Conservation (phyloP, 345 rosid species). For the Aquilaria malaccensis region DNA sequence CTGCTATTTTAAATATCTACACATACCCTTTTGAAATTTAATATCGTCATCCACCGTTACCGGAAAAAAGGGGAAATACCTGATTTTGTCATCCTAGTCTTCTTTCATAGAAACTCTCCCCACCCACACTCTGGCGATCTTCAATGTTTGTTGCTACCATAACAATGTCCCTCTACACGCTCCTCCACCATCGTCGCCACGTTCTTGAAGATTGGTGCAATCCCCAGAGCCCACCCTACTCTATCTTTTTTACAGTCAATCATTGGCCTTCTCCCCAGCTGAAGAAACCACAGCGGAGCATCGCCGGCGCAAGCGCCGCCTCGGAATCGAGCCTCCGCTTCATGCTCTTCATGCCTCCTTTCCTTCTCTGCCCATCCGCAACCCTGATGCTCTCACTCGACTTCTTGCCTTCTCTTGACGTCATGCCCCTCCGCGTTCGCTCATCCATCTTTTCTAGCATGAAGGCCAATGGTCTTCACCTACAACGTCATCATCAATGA, state of each 20-base stretch:
- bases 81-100: too few species aligned
- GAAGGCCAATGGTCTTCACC: constrained; percentile 91
- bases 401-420: constrained; percentile 86
- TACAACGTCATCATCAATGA: constrained; percentile 69
- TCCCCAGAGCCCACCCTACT: constrained; percentile 1
- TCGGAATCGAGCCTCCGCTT: constrained; percentile 90
- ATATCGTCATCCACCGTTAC: too few species aligned
- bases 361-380: constrained; percentile 56
- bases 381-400: constrained; percentile 93
- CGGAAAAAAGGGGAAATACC: too few species aligned
- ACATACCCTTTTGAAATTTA: too few species aligned
- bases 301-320: constrained; percentile 87
- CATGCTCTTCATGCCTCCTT: constrained; percentile 71
- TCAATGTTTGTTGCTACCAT: too few species aligned
- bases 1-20: too few species aligned
- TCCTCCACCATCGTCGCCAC: constrained; percentile 23
- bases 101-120: too few species aligned
- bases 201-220: constrained; percentile 16
- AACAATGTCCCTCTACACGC: constrained; percentile 45
- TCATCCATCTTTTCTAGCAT: constrained; percentile 58
- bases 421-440: constrained; percentile 78
- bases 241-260: constrained; percentile 27
- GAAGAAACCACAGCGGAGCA: constrained; percentile 98
- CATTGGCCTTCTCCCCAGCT: constrained; percentile 75
- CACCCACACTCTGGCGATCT: too few species aligned